Evolutionary conservation across 1,139 yeast genomes (phyloP), one percentile per base, ranked within the genome.

Genomic region (Taphrina pruni): DNA sequence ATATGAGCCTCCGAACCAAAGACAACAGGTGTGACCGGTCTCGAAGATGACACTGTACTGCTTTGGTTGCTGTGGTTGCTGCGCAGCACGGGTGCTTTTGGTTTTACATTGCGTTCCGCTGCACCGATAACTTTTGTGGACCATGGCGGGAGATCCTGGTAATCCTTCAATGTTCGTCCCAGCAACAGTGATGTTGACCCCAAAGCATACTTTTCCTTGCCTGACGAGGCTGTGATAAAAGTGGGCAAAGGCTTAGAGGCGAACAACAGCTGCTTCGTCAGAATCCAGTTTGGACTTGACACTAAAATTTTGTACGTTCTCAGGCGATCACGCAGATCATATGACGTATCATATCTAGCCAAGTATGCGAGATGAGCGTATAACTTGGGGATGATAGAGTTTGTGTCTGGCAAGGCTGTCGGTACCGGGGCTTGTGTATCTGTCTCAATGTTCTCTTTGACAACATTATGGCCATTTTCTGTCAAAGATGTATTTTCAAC

Each of bases 271-370:
- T 89, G 83, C 0, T 96, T 94, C 73, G 95, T 73, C 50, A 81
- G 76, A 32, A 76, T 75, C 20, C 79, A 73, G 11, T 73, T 76
- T 73, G 67, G 79, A 71, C 41, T 76, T 75, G 72, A 80, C 72
- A 83, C 81, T 60, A 83, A 83, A 0, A 87, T 85, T 50, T 85
- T 81, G 56, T 91, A 81, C 81, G 89, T 83, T 72, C 99, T 83
- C 0, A 97, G 90, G 70, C 95, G 83, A 76, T 95, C 99, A 72
- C 99, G 83, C 0, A 90, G 85, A 76, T 91, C 97, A 74, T 87
- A 87, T 6, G 86, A 85, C 8, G 83, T 79, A 76, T 95, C 99
- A 76, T 87, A 90, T 72, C 87, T 86, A 14, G 92, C 85, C 66
- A 91, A 79, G 20, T 86, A 86, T 69, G 90, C 79, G 0, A 86